Conservation (phyloP, 75 land plant species). For the Cryptomeria japonica region DNA sequence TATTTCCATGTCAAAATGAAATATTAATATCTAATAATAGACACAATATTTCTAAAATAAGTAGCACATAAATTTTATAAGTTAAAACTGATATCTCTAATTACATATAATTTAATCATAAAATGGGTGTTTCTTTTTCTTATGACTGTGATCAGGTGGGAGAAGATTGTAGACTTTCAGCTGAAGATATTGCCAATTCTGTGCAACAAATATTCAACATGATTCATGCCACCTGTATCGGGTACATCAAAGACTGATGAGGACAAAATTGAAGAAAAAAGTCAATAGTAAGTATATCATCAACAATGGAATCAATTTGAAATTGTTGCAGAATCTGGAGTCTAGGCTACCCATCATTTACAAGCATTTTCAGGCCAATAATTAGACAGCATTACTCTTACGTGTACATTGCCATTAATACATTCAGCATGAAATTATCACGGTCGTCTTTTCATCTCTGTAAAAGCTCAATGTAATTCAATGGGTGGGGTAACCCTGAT, state of each 20-base stretch:
- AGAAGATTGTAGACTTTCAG: slow-evolving; percentile 54
- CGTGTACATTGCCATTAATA: not conserved
- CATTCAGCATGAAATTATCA: not conserved
- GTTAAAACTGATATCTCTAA: not conserved
- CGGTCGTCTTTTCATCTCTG: not conserved
- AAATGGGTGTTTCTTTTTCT: not conserved
- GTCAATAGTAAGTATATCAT: not conserved
- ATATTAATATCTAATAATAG: too few species aligned
- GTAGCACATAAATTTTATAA: too few species aligned
- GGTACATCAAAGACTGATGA: slow-evolving; percentile 16
- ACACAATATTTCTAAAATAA: too few species aligned
- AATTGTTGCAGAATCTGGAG: not conserved
- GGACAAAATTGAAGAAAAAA: not conserved
- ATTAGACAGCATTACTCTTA: not conserved
- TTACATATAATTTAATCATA: not conserved
- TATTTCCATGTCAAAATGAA: too few species aligned
- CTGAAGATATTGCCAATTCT: slow-evolving; percentile 76
- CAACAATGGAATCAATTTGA: not conserved
- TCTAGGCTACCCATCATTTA: not conserved
- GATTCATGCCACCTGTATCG: slow-evolving; percentile 54
- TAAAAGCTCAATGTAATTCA: not conserved
- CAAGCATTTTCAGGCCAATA: not conserved
- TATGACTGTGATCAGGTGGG: slow-evolving; percentile 34
- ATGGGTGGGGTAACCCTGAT: not conserved
- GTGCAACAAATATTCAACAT: slow-evolving; percentile 72